A percentile compares a stretch with the other conserved stretches of the same genome.
phyloP scores from a whole-genome alignment of 202 grass and related monocot genomes.

The Saccharum hybrid region DNA sequence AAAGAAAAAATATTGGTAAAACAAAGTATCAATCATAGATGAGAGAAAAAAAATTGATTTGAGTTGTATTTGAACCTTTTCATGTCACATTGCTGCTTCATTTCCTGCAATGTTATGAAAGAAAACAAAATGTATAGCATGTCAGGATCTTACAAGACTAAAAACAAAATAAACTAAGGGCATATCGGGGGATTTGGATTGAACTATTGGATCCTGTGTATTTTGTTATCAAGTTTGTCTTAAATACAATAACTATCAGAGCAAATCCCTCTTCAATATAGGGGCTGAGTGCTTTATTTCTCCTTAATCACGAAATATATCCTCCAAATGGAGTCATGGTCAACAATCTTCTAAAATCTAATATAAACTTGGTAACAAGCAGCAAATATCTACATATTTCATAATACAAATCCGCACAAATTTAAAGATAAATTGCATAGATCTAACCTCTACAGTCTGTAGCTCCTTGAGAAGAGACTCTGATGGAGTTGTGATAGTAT shows the following conservation, averaged over 20 bases:
- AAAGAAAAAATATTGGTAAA: slow-evolving; percentile 4
- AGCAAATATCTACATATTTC: slow-evolving; percentile 16
- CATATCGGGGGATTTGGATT: background rate
- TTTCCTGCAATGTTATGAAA: slow-evolving; percentile 65
- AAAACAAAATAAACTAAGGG: background rate
- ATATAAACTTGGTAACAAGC: background rate
- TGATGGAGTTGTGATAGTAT: slow-evolving; percentile 84
- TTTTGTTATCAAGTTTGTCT: background rate
- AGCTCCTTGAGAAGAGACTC: slow-evolving; percentile 98
- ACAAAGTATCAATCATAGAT: slow-evolving; percentile 13
- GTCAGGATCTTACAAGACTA: slow-evolving; percentile 21
- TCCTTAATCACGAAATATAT: slow-evolving; percentile 18
- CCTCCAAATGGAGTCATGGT: background rate
- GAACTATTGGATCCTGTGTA: background rate
- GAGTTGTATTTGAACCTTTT: slow-evolving; percentile 67
- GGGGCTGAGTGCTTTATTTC: background rate
- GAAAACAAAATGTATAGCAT: slow-evolving; percentile 29
- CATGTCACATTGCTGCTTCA: slow-evolving; percentile 77
- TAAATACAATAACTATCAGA: background rate
- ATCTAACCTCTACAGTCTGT: slow-evolving; percentile 87
- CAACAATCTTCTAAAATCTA: slow-evolving; percentile 26
- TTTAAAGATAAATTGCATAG: slow-evolving; percentile 4
- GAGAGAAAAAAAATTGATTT: background rate
- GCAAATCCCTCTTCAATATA: slow-evolving; percentile 5
- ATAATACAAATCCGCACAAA: slow-evolving; percentile 31